Conservation (phyloP, 768 basidiomycete genomes). For the Trametes cubensis region DNA sequence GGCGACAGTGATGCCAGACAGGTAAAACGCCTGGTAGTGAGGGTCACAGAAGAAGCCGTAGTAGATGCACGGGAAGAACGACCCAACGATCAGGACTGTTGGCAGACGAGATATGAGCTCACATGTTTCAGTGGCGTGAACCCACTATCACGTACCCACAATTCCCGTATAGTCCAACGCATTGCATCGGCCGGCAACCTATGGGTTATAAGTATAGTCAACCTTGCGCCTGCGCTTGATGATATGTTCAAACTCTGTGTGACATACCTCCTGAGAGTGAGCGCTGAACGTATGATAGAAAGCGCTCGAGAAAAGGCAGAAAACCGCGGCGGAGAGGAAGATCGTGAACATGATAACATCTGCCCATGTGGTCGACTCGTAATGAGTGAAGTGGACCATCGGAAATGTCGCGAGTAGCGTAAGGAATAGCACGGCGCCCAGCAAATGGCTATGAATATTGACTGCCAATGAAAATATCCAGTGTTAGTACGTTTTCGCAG, state of each 20-base stretch:
- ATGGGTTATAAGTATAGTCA: constrained; percentile 13
- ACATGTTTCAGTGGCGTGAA: neutral
- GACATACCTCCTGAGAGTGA: constrained; percentile 69
- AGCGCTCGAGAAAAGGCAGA: constrained; percentile 73
- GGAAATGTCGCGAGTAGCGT: constrained; percentile 58
- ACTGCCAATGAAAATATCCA: constrained; percentile 44
- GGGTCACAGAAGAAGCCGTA: constrained; percentile 78
- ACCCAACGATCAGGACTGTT: constrained; percentile 70
- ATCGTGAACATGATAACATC: constrained; percentile 62
- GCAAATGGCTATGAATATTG: constrained; percentile 84
- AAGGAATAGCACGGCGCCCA: constrained; percentile 65
- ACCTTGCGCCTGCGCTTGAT: neutral
- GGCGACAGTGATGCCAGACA: constrained; percentile 50
- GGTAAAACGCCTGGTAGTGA: constrained; percentile 55
- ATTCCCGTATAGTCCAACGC: constrained; percentile 83
- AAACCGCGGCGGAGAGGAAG: constrained; percentile 72
- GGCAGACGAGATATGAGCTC: constrained; percentile 2
- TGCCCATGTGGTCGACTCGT: constrained; percentile 58
- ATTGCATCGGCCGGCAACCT: constrained; percentile 66
- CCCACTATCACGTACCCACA: constrained; percentile 45
- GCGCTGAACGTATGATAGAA: constrained; percentile 73
- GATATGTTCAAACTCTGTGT: neutral
- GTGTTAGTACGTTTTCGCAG: too few relatives aligned
- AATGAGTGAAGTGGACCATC: constrained; percentile 49
- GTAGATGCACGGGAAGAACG: constrained; percentile 74